Evolutionary conservation across 108 stramenopile genomes (phyloP).

Genomic region (Chaetoceros muelleri): DNA sequence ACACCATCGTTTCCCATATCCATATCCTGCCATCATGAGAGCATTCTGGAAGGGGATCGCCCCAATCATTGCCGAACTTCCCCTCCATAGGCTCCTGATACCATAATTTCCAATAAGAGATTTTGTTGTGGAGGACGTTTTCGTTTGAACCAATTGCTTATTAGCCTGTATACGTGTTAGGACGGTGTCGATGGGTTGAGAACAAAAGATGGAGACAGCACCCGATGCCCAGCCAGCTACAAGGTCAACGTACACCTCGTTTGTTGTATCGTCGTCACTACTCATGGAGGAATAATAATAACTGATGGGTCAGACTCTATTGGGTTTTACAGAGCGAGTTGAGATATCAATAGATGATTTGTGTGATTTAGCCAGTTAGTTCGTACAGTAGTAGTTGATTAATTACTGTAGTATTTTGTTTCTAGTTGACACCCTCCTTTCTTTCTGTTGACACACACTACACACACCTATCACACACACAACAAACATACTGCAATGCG

Average conservation of each 20-base stretch:
- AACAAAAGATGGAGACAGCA: conserved; percentile 44
- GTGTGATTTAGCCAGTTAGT: no score
- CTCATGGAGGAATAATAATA: no score
- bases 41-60: conserved; percentile 81
- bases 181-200: conserved; percentile 75
- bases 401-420: no score
- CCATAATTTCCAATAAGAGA: conserved; percentile 34
- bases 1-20: conserved; percentile 52
- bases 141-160: conserved; percentile 1
- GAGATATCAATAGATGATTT: no score
- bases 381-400: no score
- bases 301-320: no score
- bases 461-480: no score
- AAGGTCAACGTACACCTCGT: conserved; percentile 59
- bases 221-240: conserved; percentile 68
- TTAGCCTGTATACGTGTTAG: conserved; percentile 65
- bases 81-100: conserved; percentile 48
- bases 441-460: no score
- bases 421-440: no score
- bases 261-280: no score
- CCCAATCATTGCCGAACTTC: conserved; percentile 67
- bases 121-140: conserved; percentile 1
- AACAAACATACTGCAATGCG: no score
- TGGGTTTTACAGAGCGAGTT: no score
- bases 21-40: conserved; percentile 78